phyloP scores from a whole-genome alignment of 768 basidiomycete species.

The Boletus barrowsii region DNA sequence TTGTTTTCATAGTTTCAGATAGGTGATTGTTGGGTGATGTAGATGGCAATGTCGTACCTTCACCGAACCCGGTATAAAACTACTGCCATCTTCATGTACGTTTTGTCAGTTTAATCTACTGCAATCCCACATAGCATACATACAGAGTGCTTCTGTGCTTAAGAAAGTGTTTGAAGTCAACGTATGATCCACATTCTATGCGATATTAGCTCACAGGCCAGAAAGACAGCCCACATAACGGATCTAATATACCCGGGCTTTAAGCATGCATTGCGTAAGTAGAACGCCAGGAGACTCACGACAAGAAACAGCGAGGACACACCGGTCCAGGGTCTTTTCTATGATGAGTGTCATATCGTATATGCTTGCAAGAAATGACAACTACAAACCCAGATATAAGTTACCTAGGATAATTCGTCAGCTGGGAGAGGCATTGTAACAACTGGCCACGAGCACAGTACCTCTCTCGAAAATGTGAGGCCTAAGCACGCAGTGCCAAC shows the following conservation, averaged over 20 bases:
- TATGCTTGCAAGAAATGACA: background rate
- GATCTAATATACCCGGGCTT: background rate
- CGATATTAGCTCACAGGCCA: background rate
- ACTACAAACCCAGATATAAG: slow-evolving; percentile 3
- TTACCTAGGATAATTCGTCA: background rate
- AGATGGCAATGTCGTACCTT: background rate
- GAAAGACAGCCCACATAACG: background rate
- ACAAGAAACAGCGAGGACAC: background rate
- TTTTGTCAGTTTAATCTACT: background rate
- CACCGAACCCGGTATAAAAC: background rate
- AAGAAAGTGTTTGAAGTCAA: background rate
- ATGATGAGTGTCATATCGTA: background rate
- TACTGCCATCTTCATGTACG: background rate
- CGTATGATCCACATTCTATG: background rate
- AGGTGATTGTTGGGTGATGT: background rate
- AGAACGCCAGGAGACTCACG: background rate
- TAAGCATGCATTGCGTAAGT: background rate
- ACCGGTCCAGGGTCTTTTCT: background rate
- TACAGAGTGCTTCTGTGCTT: background rate
- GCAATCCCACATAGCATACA: background rate
- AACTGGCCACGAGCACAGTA: background rate
- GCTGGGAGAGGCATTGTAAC: background rate
- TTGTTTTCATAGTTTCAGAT: background rate
- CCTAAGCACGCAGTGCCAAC: background rate
- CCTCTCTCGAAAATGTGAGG: slow-evolving; percentile 2